These are phyloP conservation scores for Neospermospora avenae DNA, from an alignment of 2,329 filamentous ascomycete species.

Conservation along the genomic window DNA sequence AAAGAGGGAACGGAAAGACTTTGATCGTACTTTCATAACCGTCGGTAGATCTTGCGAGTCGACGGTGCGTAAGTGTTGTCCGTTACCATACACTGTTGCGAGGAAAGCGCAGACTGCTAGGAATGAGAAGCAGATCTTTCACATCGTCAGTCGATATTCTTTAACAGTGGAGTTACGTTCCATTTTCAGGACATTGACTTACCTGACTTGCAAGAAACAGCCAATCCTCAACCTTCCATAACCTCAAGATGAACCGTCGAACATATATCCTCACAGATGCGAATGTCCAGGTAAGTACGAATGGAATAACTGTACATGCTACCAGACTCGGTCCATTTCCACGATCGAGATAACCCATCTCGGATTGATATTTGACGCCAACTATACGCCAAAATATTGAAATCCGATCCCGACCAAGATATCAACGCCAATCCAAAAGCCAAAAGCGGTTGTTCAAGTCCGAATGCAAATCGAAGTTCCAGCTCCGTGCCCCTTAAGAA, in stretches of 20 bases:
- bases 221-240: conserved; percentile 26
- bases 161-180: neutral
- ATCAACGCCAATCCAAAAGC: too few relatives aligned
- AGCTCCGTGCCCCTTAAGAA: too few relatives aligned
- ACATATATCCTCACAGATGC: conserved; percentile 20
- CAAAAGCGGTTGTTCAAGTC: too few relatives aligned
- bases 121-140: conserved; percentile 7
- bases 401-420: too few relatives aligned
- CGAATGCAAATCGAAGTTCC: too few relatives aligned
- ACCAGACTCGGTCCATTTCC: conserved; percentile 19
- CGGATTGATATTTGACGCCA: neutral
- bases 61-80: conserved; percentile 13
- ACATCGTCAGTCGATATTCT: neutral
- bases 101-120: conserved; percentile 8
- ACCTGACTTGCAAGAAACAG: conserved; percentile 22
- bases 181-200: neutral
- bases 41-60: conserved; percentile 9
- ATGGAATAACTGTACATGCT: conserved; percentile 5
- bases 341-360: conserved; percentile 11
- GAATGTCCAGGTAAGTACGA: conserved; percentile 18
- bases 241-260: conserved; percentile 13
- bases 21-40: conserved; percentile 16
- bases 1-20: too few relatives aligned
- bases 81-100: conserved; percentile 18
- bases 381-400: neutral